Percentiles rank a stretch among this genome's conserved stretches.
phyloP scores from a whole-genome alignment of 2,329 filamentous ascomycete species.

The Tolypocladium cylindrosporum region DNA sequence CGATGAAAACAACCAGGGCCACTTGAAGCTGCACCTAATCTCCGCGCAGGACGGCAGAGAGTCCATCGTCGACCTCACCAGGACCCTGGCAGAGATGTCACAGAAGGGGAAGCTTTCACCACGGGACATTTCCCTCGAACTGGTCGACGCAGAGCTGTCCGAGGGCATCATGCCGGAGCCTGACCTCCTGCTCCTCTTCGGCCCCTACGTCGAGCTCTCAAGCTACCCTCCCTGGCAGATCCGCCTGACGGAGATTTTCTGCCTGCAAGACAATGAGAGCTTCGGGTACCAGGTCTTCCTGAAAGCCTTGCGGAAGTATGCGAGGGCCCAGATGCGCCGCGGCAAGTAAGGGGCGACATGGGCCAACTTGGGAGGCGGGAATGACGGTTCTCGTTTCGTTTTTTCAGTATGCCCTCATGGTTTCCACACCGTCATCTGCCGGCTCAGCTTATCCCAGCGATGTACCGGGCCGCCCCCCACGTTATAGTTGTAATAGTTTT shows the following conservation, averaged over 20 bases:
- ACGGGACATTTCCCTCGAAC: conserved; percentile 71
- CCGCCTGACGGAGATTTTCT: conserved; percentile 87
- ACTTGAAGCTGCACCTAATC: conserved; percentile 62
- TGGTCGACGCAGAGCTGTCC: conserved; percentile 82
- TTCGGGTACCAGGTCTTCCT: conserved; percentile 95
- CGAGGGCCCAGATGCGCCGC: conserved; percentile 79
- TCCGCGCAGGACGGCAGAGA: conserved; percentile 84
- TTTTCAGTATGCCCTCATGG: conserved; percentile 10
- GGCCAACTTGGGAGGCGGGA: neutral
- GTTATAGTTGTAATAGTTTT: conserved; percentile 81
- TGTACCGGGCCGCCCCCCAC: conserved; percentile 61
- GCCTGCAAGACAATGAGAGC: conserved; percentile 62
- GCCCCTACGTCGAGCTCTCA: conserved; percentile 70
- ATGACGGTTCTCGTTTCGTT: conserved; percentile 4
- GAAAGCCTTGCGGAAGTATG: conserved; percentile 71
- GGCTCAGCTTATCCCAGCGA: conserved; percentile 49
- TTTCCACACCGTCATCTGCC: conserved; percentile 38
- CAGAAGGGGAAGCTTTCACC: conserved; percentile 76
- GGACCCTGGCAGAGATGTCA: conserved; percentile 90
- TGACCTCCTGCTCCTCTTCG: conserved; percentile 80
- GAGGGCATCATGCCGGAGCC: conserved; percentile 78
- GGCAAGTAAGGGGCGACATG: conserved; percentile 41
- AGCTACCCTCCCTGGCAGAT: conserved; percentile 97
- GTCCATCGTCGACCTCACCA: conserved; percentile 89
- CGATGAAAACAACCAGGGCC: conserved; percentile 22